A percentile compares a stretch with the other conserved stretches of the same genome.
Evolutionary conservation across 495 filamentous ascomycete species (phyloP).

Genomic region (Delitschia confertaspora): DNA sequence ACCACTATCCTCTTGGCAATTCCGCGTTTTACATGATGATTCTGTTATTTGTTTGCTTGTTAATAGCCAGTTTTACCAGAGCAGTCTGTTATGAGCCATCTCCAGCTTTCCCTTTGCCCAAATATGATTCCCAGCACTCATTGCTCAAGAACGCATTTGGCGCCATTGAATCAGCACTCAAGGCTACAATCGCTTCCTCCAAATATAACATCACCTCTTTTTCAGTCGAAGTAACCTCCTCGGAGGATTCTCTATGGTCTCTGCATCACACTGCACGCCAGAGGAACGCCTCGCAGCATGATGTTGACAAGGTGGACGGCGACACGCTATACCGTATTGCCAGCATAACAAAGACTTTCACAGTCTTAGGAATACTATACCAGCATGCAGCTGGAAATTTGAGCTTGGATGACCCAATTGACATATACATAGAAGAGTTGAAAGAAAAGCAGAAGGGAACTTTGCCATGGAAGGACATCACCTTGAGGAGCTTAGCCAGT

Average conservation of each 20-base stretch:
- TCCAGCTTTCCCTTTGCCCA: conserved; percentile 13
- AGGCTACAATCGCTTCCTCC: neutral
- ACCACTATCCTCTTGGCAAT: no score
- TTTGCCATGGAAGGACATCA: conserved; percentile 36
- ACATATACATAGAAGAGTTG: conserved; percentile 29
- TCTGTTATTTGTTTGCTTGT: neutral
- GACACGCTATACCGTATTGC: conserved; percentile 34
- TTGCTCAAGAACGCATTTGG: conserved; percentile 11
- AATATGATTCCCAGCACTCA: conserved; percentile 8
- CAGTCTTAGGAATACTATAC: conserved; percentile 31
- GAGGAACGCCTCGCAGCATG: conserved; percentile 29
- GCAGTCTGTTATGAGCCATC: conserved; percentile 23
- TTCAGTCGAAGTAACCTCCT: conserved; percentile 33
- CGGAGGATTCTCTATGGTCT: conserved; percentile 30
- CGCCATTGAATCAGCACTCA: conserved; percentile 5
- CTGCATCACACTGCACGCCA: conserved; percentile 29
- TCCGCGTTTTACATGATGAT: conserved; percentile 7
- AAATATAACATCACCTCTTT: conserved; percentile 26
- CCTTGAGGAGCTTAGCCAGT: conserved; percentile 31
- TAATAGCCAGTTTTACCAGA: neutral
- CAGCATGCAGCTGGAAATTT: conserved; percentile 33
- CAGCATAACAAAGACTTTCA: conserved; percentile 35
- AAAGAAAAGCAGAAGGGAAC: conserved; percentile 14
- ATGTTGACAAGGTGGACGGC: conserved; percentile 25
- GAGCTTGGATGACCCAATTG: conserved; percentile 31